A percentile compares a stretch with the other conserved stretches of the same genome.
phyloP scores from a whole-genome alignment of 495 filamentous ascomycete genomes.

The Parachaetomium inaequale region DNA sequence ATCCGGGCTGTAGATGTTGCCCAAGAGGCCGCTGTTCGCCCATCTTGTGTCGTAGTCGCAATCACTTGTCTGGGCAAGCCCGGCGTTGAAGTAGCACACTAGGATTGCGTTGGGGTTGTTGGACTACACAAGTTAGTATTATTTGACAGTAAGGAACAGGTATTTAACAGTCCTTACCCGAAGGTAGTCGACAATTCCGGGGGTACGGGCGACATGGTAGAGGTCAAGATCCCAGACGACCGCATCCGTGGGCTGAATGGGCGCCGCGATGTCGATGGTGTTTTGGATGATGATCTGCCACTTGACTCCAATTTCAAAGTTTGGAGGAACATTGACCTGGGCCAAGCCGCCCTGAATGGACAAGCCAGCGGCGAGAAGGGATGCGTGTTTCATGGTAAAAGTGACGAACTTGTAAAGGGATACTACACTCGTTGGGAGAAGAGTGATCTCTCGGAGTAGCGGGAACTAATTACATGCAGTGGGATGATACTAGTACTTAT shows the following conservation, averaged over 20 bases:
- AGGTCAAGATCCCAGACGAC: constrained; percentile 29
- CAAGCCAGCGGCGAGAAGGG: not conserved
- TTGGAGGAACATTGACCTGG: constrained; percentile 7
- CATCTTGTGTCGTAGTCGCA: constrained; percentile 52
- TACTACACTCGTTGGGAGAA: not conserved
- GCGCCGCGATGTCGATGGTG: constrained; percentile 21
- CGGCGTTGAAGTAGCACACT: constrained; percentile 73
- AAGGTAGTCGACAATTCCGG: constrained; percentile 18
- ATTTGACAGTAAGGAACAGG: not conserved
- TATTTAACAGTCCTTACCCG: constrained; percentile 8
- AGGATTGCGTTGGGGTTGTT: constrained; percentile 26
- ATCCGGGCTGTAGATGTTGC: constrained; percentile 46
- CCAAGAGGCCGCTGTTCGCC: constrained; percentile 43
- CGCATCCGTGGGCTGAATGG: constrained; percentile 25
- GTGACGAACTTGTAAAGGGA: not conserved
- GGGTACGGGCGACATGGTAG: constrained; percentile 15
- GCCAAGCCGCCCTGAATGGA: not conserved
- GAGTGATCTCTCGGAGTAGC: not conserved
- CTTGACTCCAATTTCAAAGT: constrained; percentile 14
- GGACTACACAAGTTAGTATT: not conserved
- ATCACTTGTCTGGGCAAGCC: constrained; percentile 55
- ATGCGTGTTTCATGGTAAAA: constrained; percentile 1
- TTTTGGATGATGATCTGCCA: constrained; percentile 33
- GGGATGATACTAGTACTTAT: too few species aligned
- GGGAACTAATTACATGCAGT: too few species aligned